Evolutionary conservation across 495 filamentous ascomycete species (phyloP).

Genomic region (Penicillium bovifimosum): DNA sequence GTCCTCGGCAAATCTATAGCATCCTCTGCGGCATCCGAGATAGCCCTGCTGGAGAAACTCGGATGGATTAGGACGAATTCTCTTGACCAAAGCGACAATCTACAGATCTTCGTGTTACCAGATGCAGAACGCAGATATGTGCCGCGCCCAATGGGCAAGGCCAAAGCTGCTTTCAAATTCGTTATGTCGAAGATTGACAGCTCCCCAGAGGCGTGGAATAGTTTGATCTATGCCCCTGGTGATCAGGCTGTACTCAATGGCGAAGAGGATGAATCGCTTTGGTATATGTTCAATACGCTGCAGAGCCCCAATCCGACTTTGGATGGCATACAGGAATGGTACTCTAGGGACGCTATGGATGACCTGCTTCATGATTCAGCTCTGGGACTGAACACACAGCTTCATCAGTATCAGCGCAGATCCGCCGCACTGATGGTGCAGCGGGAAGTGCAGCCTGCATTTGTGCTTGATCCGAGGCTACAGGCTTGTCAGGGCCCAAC

Average conservation of each 20-base stretch:
- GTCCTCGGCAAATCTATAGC: slow-evolving; percentile 2
- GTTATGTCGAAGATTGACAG: slow-evolving; percentile 55
- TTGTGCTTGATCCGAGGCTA: slow-evolving; percentile 69
- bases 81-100: slow-evolving; percentile 12
- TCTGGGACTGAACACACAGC: slow-evolving; percentile 56
- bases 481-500: slow-evolving; percentile 50
- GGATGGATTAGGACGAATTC: slow-evolving; percentile 30
- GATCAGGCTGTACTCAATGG: slow-evolving; percentile 2
- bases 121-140: slow-evolving; percentile 49
- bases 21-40: slow-evolving; percentile 15
- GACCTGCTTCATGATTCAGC: slow-evolving; percentile 52
- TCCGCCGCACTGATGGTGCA: slow-evolving; percentile 85
- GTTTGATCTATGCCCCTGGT: slow-evolving; percentile 16
- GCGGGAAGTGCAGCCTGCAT: slow-evolving; percentile 61
- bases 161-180: slow-evolving; percentile 41
- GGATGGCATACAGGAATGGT: slow-evolving; percentile 46
- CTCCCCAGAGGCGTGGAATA: slow-evolving; percentile 52
- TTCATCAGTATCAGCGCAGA: slow-evolving; percentile 76
- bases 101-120: slow-evolving; percentile 63
- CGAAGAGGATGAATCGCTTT: slow-evolving; percentile 56
- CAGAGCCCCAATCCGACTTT: slow-evolving; percentile 61
- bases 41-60: slow-evolving; percentile 24
- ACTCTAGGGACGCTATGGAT: slow-evolving; percentile 56
- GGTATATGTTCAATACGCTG: slow-evolving; percentile 82
- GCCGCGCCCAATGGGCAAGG: slow-evolving; percentile 32